Evolutionary conservation across 2,329 filamentous ascomycete genomes (phyloP), one percentile per base, ranked within the genome.

Genomic region (Fusarium sp.): DNA sequence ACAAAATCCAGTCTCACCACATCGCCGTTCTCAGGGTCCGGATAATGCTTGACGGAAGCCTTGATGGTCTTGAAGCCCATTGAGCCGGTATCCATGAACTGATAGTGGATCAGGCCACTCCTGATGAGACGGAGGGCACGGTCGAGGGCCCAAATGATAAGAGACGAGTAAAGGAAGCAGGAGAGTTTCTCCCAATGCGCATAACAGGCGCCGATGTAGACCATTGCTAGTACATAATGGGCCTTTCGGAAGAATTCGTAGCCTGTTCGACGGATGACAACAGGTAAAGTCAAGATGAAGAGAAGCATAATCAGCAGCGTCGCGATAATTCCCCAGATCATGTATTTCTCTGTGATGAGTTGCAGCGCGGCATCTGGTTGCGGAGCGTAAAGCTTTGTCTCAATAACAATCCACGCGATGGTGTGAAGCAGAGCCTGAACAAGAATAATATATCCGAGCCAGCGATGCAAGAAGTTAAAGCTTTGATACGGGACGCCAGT

Each of bases 171-270:
- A 4, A 55, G 41, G 6, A 55, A 55, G 4, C 41, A 55, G 2
- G 41, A 55, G 1, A 55, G 51, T 9, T 55, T 55, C 2, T 55
- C 51, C 51, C 51, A 55, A 7, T 55, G 51, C 16, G 51, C 51
- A 20, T 55, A 55, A 4, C 41, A 55, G 0, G 51, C 51, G 1
- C 51, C 51, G 0, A 55, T 55, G 5, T 55, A 55, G 4, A 55
- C 18, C 51, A 46, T 55, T 0, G 51, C 51, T 1, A 55, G 13
- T 4, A 55, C 13, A 2, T 55, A 55, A 6, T 55, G 51, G 9
- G 51, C 51, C 5, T 55, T 46, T n/a, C 41, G 40, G 20, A 55
- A 55, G 28, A 55, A 55, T 16, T 55, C 51, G 21, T 55, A 55
- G 4, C 40, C 51, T 25, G 51, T 34, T 30, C 40, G 51, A 7